Conservation (phyloP, 768 basidiomycete species). For the Cystobasidium onofrii region DNA sequence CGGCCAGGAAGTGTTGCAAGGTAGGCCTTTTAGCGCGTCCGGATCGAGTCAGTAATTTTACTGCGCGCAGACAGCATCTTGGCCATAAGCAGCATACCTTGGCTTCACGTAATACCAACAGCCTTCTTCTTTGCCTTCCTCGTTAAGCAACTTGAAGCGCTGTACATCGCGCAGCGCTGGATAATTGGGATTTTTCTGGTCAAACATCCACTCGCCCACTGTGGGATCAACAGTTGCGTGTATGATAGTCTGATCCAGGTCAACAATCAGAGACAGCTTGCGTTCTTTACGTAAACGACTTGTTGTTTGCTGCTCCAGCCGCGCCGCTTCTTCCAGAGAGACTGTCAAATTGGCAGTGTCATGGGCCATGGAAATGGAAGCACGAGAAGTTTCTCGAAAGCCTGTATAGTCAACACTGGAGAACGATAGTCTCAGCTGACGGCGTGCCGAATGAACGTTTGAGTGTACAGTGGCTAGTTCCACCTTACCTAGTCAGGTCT, state of each 20-base stretch:
- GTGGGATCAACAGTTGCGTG: conserved; percentile 98
- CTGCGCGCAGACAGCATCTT: too few species aligned
- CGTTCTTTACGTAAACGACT: conserved; percentile 63
- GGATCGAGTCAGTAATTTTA: too few species aligned
- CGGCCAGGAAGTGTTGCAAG: conserved; percentile 64
- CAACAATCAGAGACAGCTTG: conserved; percentile 89
- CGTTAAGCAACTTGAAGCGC: conserved; percentile 60
- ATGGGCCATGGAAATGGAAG: conserved; percentile 89
- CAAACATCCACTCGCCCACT: conserved; percentile 89
- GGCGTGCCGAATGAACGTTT: too few species aligned
- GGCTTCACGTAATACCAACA: conserved; percentile 98
- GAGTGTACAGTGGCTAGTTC: too few species aligned
- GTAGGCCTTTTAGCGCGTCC: conserved; percentile 26
- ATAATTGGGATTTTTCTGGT: conserved; percentile 83
- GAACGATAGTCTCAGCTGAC: conserved; percentile 19
- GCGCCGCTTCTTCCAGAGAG: conserved; percentile 73
- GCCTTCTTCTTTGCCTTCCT: conserved; percentile 48
- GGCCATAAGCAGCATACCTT: conserved; percentile 53
- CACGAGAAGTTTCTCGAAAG: conserved; percentile 74
- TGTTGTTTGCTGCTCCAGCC: conserved; percentile 75
- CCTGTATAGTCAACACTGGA: conserved; percentile 73
- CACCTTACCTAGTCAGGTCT: conserved; percentile 77
- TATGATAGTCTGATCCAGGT: conserved; percentile 97
- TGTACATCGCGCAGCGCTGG: conserved; percentile 81
- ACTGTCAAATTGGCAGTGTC: conserved; percentile 65